phyloP scores from a whole-genome alignment of 2,329 filamentous ascomycete genomes.

The Beauveria sp. region DNA sequence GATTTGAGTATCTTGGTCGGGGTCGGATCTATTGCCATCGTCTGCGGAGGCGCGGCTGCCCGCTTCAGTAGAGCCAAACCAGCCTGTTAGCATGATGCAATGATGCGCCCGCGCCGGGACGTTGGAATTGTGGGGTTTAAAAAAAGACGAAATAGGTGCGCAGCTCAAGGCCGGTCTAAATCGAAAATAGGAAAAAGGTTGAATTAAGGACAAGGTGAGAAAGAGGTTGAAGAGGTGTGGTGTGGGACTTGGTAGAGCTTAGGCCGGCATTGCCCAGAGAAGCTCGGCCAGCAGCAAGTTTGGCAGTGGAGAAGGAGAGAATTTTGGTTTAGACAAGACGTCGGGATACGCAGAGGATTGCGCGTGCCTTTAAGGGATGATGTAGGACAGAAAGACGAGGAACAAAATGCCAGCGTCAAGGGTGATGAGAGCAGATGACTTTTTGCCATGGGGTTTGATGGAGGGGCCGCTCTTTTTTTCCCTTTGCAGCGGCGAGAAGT shows the following conservation, averaged over 20 bases:
- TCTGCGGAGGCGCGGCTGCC: constrained; percentile 50
- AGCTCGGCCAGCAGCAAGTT: neutral
- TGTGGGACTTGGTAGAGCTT: neutral
- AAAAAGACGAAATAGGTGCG: neutral
- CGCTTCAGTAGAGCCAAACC: constrained; percentile 29
- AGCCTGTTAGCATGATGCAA: constrained; percentile 34
- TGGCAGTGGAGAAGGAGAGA: neutral
- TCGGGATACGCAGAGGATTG: neutral
- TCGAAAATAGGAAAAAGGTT: neutral
- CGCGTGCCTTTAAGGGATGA: neutral
- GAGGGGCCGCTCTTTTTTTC: neutral
- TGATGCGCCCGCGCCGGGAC: constrained; percentile 13
- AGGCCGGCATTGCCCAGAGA: neutral
- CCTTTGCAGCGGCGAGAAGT: neutral
- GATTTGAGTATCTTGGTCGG: constrained; percentile 65
- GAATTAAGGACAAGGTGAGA: neutral
- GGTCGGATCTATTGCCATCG: constrained; percentile 38
- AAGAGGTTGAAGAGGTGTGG: neutral
- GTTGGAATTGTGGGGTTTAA: neutral
- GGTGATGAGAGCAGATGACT: neutral
- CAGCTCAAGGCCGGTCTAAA: neutral
- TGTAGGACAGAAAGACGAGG: neutral
- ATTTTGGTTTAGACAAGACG: neutral
- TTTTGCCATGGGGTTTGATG: neutral
- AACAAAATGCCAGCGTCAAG: neutral